phyloP scores from a whole-genome alignment of 495 filamentous ascomycete species.

The Copromyces sp. region DNA sequence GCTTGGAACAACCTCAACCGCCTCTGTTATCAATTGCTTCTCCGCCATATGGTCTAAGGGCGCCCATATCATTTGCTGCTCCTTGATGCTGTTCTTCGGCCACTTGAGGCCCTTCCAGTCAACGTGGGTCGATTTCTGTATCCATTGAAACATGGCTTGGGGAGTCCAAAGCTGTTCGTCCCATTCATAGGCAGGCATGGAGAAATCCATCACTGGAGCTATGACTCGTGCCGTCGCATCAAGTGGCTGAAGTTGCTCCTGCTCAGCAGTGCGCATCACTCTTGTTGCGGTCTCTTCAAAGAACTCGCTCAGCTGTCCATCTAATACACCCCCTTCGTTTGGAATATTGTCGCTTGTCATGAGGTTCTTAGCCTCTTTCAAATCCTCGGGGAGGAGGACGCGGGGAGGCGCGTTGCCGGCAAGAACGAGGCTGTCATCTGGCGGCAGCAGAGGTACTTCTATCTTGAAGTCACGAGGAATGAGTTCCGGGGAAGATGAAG shows the following conservation, averaged over 20 bases:
- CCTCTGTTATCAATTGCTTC: constrained; percentile 18
- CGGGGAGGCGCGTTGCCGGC: constrained; percentile 5
- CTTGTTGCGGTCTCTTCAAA: constrained; percentile 37
- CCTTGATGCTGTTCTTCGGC: constrained; percentile 29
- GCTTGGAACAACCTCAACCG: constrained; percentile 21
- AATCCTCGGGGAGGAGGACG: constrained; percentile 8
- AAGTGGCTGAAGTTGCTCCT: constrained; percentile 50
- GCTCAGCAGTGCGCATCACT: constrained; percentile 38
- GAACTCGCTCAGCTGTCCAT: constrained; percentile 29
- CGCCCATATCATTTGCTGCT: constrained; percentile 38
- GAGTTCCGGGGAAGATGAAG: background rate
- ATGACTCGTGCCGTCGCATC: constrained; percentile 47
- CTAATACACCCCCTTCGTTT: constrained; percentile 15
- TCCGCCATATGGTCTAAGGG: constrained; percentile 31
- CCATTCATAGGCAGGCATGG: constrained; percentile 47
- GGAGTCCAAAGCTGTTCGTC: constrained; percentile 17
- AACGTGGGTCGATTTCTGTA: constrained; percentile 12
- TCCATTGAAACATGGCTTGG: constrained; percentile 21
- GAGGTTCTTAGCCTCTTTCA: constrained; percentile 12
- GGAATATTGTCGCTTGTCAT: constrained; percentile 13
- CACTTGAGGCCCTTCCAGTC: constrained; percentile 27
- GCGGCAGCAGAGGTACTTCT: constrained; percentile 16
- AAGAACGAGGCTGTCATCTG: background rate
- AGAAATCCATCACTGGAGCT: constrained; percentile 53
- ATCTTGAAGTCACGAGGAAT: constrained; percentile 13